Base-by-base conservation (phyloP, 2,329 filamentous ascomycete species). In the Colletotrichum spinosum region DNA sequence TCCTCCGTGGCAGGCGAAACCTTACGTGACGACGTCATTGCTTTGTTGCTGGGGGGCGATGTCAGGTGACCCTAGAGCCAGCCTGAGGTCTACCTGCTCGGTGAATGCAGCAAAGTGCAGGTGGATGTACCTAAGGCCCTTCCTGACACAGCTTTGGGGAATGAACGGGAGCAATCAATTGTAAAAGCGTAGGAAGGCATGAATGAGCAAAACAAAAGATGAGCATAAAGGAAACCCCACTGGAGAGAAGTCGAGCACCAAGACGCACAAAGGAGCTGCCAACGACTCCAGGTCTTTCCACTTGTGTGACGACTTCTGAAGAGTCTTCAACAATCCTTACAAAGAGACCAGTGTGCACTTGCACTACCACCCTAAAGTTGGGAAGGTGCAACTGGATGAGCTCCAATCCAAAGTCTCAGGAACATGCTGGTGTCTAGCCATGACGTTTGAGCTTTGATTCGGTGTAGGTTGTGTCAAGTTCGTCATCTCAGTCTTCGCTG, bases 11-110 rank as follows among this genome's bases (percentile, higher is more conserved):
- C 63, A 66, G 59, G 59, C 63, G 53, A 55, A 57, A 63, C 63
- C 59, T 66, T 66, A 63, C 48, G 48, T 54, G 63, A 63, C 58
- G 63, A 66, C 63, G 63, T 66, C 63, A 66, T 66, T 62, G 63
- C 59, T 56, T 38, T 45, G 52, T 53, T 52, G 48, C 57, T 39
- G 63, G 63, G 25, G 25, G 42, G 58, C 57, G 59, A 15, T 46
- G 63, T 66, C 63, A 66, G 58, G 58, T 66, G 63, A 66, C 63
- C 54, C 12, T 8, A 64, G 55, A 25, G 25, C 25, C 25, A 5
- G 5, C 25, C 25, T 1, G 25, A 25, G 25, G 25, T 25, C 25
- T 25, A 5, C 25, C 37, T 48, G 59, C 48, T 17, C 9, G 25
- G 39, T 34, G 35, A 35, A n/a, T 39, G 15, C 12, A 50, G 48